A percentile compares a stretch with the other conserved stretches of the same genome.
Conservation (phyloP, 495 filamentous ascomycete genomes). For the Clohesyomyces aquaticus region DNA sequence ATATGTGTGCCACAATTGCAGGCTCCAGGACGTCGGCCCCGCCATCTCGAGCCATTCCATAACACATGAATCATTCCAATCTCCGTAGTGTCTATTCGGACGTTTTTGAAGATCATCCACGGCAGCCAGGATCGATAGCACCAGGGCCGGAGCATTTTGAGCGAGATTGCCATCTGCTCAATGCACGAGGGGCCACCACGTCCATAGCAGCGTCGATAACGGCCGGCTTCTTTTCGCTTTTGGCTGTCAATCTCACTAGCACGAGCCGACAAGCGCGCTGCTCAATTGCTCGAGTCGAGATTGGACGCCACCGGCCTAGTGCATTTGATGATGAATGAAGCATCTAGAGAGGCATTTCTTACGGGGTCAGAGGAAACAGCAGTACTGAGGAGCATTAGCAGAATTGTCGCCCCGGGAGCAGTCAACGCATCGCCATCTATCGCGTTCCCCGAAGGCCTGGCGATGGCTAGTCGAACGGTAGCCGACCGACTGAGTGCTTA, state of each 20-base stretch:
- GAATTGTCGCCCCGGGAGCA: neutral
- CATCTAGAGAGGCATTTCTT: neutral
- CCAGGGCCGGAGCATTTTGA: conserved; percentile 40
- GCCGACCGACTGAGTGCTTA: neutral
- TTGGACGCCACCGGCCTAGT: conserved; percentile 15
- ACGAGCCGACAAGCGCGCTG: neutral
- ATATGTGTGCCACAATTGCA: conserved; percentile 28
- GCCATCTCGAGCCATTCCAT: neutral
- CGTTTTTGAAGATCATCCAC: conserved; percentile 36
- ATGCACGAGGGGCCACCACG: conserved; percentile 5
- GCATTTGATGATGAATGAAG: conserved; percentile 5
- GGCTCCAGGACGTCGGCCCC: neutral
- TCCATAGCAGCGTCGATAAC: conserved; percentile 4
- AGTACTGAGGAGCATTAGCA: neutral
- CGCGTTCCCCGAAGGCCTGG: conserved; percentile 28
- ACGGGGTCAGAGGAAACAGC: conserved; percentile 11
- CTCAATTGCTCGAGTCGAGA: neutral
- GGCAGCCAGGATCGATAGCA: conserved; percentile 37
- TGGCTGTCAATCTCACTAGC: too few species aligned
- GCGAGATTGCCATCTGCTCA: conserved; percentile 24
- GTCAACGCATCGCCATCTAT: conserved; percentile 15
- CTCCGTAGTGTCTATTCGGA: conserved; percentile 35
- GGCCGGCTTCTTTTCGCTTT: neutral
- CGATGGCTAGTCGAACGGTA: conserved; percentile 4
- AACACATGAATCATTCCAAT: conserved; percentile 32